Conservation (phyloP, 2,329 filamentous ascomycete genomes). For the Sporothrix sp. region DNA sequence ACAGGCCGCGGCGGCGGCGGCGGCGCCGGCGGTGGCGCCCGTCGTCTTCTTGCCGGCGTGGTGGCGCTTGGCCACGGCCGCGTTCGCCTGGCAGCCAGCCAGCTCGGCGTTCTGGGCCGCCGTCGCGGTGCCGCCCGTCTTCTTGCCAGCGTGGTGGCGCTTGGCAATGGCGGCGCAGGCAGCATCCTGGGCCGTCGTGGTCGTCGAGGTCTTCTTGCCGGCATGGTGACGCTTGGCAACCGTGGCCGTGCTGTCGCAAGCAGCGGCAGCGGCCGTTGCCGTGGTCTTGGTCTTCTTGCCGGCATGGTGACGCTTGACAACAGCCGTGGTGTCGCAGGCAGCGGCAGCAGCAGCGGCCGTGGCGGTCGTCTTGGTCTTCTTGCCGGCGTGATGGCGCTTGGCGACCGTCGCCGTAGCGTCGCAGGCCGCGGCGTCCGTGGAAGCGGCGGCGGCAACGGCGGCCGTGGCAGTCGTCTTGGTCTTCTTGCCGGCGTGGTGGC, state of each 20-base stretch:
- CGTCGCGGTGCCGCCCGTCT: background rate
- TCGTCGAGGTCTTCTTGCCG: background rate
- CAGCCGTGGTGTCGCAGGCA: background rate
- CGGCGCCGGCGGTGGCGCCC: too few relatives aligned
- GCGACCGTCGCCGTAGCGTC: background rate
- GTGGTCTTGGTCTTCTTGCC: background rate
- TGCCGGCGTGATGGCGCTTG: conserved; percentile 2
- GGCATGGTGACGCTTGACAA: conserved; percentile 2
- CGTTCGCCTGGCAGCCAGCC: background rate
- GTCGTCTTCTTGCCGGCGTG: conserved; percentile 10
- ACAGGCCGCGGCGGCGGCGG: too few relatives aligned
- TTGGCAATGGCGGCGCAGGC: background rate
- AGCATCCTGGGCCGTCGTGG: background rate
- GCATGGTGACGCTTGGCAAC: conserved; percentile 4
- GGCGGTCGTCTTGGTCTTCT: background rate
- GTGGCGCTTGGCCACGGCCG: conserved; percentile 4
- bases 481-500: conserved; percentile 6
- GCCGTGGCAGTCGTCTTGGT: background rate
- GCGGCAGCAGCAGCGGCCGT: background rate
- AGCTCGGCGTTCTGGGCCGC: conserved; percentile 3
- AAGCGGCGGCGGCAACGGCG: background rate
- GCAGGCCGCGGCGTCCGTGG: background rate
- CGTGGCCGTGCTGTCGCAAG: too few relatives aligned
- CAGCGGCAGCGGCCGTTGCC: background rate
- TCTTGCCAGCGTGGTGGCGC: background rate